Evolutionary conservation across 768 basidiomycete species (phyloP).

Genomic region (Pleurotus djamor): DNA sequence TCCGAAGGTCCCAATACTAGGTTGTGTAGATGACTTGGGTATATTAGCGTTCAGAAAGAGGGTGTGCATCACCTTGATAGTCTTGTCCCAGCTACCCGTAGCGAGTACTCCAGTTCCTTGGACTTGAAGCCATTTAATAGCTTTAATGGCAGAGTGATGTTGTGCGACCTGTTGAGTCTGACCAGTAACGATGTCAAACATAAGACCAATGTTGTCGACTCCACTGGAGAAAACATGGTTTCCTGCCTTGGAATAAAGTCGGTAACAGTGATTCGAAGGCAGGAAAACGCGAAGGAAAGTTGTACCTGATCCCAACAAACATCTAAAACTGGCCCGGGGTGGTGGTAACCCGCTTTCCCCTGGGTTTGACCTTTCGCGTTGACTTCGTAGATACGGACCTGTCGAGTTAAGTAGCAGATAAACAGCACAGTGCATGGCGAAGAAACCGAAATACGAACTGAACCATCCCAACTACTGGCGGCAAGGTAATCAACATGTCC

Average conservation of each 20-base stretch:
- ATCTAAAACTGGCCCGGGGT: conserved; percentile 70
- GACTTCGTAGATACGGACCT: conserved; percentile 78
- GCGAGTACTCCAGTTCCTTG: conserved; percentile 70
- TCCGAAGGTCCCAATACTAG: conserved; percentile 92
- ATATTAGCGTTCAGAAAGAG: background rate
- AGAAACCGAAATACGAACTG: conserved; percentile 37
- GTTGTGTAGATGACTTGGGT: background rate
- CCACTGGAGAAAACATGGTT: conserved; percentile 90
- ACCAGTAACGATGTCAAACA: conserved; percentile 88
- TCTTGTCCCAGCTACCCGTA: conserved; percentile 98
- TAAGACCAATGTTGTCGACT: conserved; percentile 92
- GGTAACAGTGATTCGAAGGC: background rate
- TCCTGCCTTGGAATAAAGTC: conserved; percentile 64
- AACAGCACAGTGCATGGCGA: background rate
- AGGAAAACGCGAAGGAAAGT: background rate
- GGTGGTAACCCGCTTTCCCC: conserved; percentile 68
- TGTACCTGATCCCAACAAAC: conserved; percentile 70
- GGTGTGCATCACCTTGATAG: conserved; percentile 65
- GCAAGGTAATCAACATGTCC: conserved; percentile 70
- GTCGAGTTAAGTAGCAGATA: background rate
- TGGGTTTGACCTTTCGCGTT: conserved; percentile 54
- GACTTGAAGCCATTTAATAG: conserved; percentile 70
- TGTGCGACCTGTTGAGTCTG: conserved; percentile 82
- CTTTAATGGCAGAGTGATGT: conserved; percentile 88
- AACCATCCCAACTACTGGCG: conserved; percentile 75